Base-by-base conservation (phyloP, 2,329 filamentous ascomycete genomes). In the Penicillium sp. region DNA sequence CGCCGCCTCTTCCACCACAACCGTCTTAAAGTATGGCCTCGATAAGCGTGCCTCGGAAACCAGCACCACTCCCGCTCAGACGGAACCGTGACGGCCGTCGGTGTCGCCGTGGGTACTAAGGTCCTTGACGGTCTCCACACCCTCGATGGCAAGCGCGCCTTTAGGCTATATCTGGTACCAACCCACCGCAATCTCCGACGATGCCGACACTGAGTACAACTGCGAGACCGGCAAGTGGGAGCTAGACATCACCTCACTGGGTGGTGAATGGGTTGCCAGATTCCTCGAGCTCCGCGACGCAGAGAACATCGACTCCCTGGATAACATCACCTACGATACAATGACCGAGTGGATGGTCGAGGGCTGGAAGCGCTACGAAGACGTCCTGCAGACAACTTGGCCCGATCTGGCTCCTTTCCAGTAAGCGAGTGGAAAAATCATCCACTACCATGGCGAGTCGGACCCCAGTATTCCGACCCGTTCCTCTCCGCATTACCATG, bases 81-180 rank as follows among this genome's bases (percentile, higher is more conserved):
- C 41, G 41, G 41, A 22, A 23, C 41, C 1, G 41, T 43, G 4
- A 25, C 41, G 2, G 23, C 20, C 6, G 41, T 2, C 2, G 41
- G 41, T 25, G 53, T 59, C 15, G 59, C 47, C 4, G 66, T 71
- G 26, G 69, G 62, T 15, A 55, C 63, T 42, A 66, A 59, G 4
- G 71, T 72, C 27, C 44, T 53, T 49, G 61, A 70, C 29, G 76
- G 76, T 15, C 65, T 77, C 6, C 65, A 73, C 33, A 67, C 75
- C 53, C 67, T 61, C 18, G 53, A 73, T n/a, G 69, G 69, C 50
- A 57, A 67, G 26, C 73, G 66, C 6, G 74, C 68, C 7, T n/a
- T n/a, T n/a, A n/a, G n/a, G n/a, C n/a, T 77, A 77, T 57, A 56
- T 78, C 33, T 73, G 70, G 6, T 77, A 70, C 61, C 73, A 73